A percentile compares a stretch with the other conserved stretches of the same genome.
phyloP scores from a whole-genome alignment of 2,329 filamentous ascomycete genomes.

The Chlorencoelia australis region DNA sequence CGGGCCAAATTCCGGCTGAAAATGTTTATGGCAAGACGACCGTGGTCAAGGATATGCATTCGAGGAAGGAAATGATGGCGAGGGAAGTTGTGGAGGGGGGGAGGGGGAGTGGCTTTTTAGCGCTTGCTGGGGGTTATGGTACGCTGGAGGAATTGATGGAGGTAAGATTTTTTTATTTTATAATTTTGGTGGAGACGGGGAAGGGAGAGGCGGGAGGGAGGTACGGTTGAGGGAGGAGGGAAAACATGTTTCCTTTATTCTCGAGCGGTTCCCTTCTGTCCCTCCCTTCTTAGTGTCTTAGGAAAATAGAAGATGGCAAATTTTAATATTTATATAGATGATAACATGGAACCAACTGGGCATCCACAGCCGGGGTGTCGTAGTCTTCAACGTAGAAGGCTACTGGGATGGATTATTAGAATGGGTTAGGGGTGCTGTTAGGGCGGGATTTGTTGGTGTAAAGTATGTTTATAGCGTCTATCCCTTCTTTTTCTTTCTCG shows the following conservation, averaged over 20 bases:
- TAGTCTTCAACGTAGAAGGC: constrained; percentile 77
- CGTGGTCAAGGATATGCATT: constrained; percentile 92
- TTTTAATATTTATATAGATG: too few species aligned
- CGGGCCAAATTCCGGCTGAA: constrained; percentile 31
- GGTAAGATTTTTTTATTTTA: too few species aligned
- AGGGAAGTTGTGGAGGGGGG: constrained; percentile 73
- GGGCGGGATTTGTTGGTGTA: constrained; percentile 64
- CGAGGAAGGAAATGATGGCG: constrained; percentile 89
- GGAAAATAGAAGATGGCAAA: too few species aligned
- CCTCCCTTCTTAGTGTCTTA: too few species aligned
- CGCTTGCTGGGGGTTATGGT: constrained; percentile 80
- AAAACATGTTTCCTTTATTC: too few species aligned
- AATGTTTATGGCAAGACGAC: constrained; percentile 71
- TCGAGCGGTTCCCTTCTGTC: too few species aligned
- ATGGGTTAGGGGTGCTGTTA: constrained; percentile 71
- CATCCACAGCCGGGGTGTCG: constrained; percentile 72
- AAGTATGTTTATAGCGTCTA: too few species aligned
- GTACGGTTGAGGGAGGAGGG: too few species aligned
- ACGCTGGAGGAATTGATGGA: constrained; percentile 95
- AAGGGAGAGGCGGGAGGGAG: too few species aligned
- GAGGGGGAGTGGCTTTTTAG: constrained; percentile 79
- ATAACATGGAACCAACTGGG: constrained; percentile 94
- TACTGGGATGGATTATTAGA: constrained; percentile 83
- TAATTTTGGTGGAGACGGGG: too few species aligned
- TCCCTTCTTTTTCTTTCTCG: too few species aligned